Evolutionary conservation across 805 yeast genomes (phyloP), one percentile per base, ranked within the genome.

Genomic region (Candida succiphila): DNA sequence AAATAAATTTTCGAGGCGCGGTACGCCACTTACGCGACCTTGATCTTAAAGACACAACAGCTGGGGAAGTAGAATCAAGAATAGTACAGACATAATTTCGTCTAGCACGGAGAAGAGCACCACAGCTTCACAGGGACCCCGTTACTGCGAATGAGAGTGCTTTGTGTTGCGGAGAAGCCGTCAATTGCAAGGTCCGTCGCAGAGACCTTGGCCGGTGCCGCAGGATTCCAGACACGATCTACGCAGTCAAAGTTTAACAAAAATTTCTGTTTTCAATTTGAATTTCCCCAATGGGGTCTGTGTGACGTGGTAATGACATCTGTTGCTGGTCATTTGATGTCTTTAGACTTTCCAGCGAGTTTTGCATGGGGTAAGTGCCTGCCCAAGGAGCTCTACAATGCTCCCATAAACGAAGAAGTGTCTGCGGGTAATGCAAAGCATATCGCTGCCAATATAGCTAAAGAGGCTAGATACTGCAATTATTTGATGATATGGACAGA

Each of bases 141-240:
- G n/a, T n/a, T n/a, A n/a, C n/a, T n/a, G n/a, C n/a, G n/a, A n/a
- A n/a, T n/a, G n/a, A n/a, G n/a, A n/a, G n/a, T 92, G 4, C 71
- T 92, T 31, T 89, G 96, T 59, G 96, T 92, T 36, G 98, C 99
- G 2, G 99, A 92, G 60, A 92, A 92, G 58, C 94, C 94, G 36
- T 84, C 96, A 2, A 92, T 92, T 31, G 94, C 96, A 3, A 85
- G 79, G 52, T 80, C 85, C 10, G 87, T 92, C 10, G 70, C 94
- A 0, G 53, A 58, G 25, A 78, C 79, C 2, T 67, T 92, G 2
- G 77, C 92, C 14, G 95, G 95, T 6, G n/a, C n/a, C n/a, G 94
- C 94, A 1, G 49, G 67, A 4, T 58, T 64, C 13, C 48, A 53
- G 4, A 48, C 67, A 14, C 60, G 81, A 23, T 57, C 65, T 33